phyloP scores from a whole-genome alignment of 2,329 filamentous ascomycete species.

The Botryosphaeria dothidea region DNA sequence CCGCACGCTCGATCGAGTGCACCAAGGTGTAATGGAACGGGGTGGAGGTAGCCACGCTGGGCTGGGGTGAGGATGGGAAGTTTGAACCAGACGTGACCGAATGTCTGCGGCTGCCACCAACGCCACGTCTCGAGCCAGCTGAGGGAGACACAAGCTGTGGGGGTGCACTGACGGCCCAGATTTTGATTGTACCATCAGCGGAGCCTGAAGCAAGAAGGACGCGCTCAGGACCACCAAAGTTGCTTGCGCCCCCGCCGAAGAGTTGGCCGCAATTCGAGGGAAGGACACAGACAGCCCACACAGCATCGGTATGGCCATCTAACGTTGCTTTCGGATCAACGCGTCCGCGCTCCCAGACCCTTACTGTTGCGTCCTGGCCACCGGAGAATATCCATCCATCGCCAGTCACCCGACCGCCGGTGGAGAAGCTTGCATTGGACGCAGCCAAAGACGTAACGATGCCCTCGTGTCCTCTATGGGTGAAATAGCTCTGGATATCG shows the following conservation, averaged over 20 bases:
- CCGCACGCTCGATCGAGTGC: constrained; percentile 75
- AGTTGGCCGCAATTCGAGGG: constrained; percentile 78
- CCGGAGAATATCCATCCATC: constrained; percentile 99
- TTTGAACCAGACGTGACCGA: constrained; percentile 93
- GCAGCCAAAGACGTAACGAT: constrained; percentile 84
- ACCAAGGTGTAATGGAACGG: constrained; percentile 87
- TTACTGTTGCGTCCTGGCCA: constrained; percentile 87
- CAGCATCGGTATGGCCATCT: constrained; percentile 91
- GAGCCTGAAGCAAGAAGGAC: constrained; percentile 89
- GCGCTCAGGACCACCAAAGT: constrained; percentile 78
- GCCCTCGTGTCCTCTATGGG: constrained; percentile 90
- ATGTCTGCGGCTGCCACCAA: constrained; percentile 77
- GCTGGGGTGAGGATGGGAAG: constrained; percentile 87
- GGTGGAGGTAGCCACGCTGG: constrained; percentile 79
- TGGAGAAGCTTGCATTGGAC: constrained; percentile 87
- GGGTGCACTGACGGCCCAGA: constrained; percentile 92
- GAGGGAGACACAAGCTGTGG: constrained; percentile 83
- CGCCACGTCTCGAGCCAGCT: constrained; percentile 66
- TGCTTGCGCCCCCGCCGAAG: constrained; percentile 70
- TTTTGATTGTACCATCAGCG: constrained; percentile 85
- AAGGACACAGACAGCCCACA: constrained; percentile 93
- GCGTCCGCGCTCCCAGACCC: constrained; percentile 45
- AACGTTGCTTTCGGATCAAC: constrained; percentile 95
- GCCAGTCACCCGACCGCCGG: constrained; percentile 80
- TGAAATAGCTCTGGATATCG: constrained; percentile 91